Evolutionary conservation across 1,284 basidiomycete genomes (phyloP).

Genomic region (Irpex sp.): DNA sequence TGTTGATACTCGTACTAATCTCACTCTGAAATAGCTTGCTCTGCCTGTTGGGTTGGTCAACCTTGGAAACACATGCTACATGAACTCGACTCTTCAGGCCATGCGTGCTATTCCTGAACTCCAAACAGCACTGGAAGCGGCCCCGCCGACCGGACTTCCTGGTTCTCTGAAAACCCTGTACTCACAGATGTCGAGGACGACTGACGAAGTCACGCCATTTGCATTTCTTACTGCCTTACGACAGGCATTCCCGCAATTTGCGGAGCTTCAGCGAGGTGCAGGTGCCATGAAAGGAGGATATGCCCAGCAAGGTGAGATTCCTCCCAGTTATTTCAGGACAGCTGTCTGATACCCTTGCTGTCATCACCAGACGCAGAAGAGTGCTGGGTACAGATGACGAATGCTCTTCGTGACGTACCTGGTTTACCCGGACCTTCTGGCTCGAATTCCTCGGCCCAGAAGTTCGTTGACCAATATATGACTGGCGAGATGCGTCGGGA

Average conservation of each 20-base stretch:
- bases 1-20: not conserved
- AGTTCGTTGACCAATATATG: slow-evolving; percentile 85
- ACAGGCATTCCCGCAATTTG: slow-evolving; percentile 88
- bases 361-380: slow-evolving; percentile 83
- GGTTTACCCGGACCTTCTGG: slow-evolving; percentile 34
- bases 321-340: not conserved
- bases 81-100: slow-evolving; percentile 94
- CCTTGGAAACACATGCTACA: slow-evolving; percentile 91
- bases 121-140: slow-evolving; percentile 55
- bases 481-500: slow-evolving; percentile 79
- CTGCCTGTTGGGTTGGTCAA: slow-evolving; percentile 72
- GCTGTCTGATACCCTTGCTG: not conserved
- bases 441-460: slow-evolving; percentile 31
- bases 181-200: slow-evolving; percentile 68
- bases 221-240: slow-evolving; percentile 72
- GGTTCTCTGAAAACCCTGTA: slow-evolving; percentile 74
- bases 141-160: slow-evolving; percentile 35
- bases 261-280: slow-evolving; percentile 51
- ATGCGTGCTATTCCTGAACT: slow-evolving; percentile 90
- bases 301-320: slow-evolving; percentile 78
- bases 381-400: slow-evolving; percentile 86
- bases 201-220: slow-evolving; percentile 76
- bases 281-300: slow-evolving; percentile 48
- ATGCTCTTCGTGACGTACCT: slow-evolving; percentile 68
- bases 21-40: slow-evolving; percentile 38